Evolutionary conservation across 495 filamentous ascomycete species (phyloP), one percentile per base, ranked within the genome.

Genomic region (Aspergillus sclerotiicarbonarius): DNA sequence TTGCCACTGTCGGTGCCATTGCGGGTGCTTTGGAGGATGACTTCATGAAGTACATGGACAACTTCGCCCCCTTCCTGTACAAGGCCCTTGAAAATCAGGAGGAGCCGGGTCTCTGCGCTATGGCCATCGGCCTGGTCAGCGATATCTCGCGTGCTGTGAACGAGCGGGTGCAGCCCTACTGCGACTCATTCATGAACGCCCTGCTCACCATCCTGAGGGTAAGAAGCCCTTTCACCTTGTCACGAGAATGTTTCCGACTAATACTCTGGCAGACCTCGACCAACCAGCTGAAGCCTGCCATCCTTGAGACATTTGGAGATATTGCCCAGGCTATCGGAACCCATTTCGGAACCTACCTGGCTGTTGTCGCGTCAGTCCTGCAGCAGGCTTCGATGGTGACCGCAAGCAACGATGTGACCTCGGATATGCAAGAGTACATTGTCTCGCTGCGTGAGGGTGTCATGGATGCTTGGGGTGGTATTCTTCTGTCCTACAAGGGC

Each of bases 391-490:
- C 92, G 37, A 83, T 79, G 16, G 90, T 98, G 39, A 88, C 87
- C 9, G 82, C 86, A 35, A 80, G 78, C 51, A 74, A 82, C 41
- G 89, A 92, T 64, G 85, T 86, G 39, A 80, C 77, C 44, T 91
- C 90, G 56, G 94, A 98, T 63, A 95, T 96, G 87, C 83, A 92
- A 32, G 93, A 98, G 71, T 98, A 98, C 67, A 85, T 98, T 60
- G 83, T 95, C 60, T 95, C 92, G 15, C 83, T 98, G 51, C 86
- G 94, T 55, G 94, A 98, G 69, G 94, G 93, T 64, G 96, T 98
- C 57, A 96, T 97, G 90, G 94, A 98, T 82, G 94, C 94, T 15
- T 98, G 96, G 91, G 92, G 90, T 68, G 94, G 94, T 65, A 92
- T 93, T 47, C 89, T 98, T 59, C 83, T 92, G 68, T 91, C 94